Evolutionary conservation across 192 early-diverging fungal genomes (phyloP), one percentile per base, ranked within the genome.

Genomic region (Gamsiella multidivaricata): DNA sequence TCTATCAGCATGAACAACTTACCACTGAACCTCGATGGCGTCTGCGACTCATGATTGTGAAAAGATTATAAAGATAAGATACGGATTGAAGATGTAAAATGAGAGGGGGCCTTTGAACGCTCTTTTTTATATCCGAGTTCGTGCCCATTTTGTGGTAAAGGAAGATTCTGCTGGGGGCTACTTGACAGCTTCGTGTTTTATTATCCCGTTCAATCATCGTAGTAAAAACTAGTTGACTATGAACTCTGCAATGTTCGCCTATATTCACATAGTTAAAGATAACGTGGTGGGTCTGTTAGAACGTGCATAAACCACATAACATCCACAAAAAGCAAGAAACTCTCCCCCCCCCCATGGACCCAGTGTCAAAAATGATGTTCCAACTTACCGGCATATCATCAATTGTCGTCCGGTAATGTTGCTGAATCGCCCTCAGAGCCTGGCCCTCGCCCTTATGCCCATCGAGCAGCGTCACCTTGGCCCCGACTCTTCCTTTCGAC

Each of bases 321-420:
- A 8, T 58, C 23, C 5, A 18, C 29, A 39, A 23, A 39, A 3
- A 18, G 20, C 50, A 36, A 54, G 7, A 28, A 9, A 23, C 9
- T 22, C 15, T n/a, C n/a, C n/a, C n/a, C n/a, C n/a, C n/a, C n/a
- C n/a, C n/a, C n/a, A n/a, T n/a, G n/a, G n/a, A n/a, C n/a, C n/a
- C n/a, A n/a, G n/a, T n/a, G n/a, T 5, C 7, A 29, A 55, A 9
- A 46, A 56, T 36, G 47, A 25, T 45, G 12, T 18, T 4, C 15
- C 8, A 31, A 17, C 53, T 69, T 69, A 78, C 74, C 22, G 74
- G 74, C 65, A 78, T 69, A n/a, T 78, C 74, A 20, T 78, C 74
- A 31, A 78, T 78, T 5, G 54, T 64, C 2, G 74, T 69, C 18
- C 61, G 53, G 31, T 78, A 78, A n/a, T 78, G 74, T 22, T 68